Base-by-base conservation (phyloP, 129 eudicot species). In the Scalesia atractyloides region DNA sequence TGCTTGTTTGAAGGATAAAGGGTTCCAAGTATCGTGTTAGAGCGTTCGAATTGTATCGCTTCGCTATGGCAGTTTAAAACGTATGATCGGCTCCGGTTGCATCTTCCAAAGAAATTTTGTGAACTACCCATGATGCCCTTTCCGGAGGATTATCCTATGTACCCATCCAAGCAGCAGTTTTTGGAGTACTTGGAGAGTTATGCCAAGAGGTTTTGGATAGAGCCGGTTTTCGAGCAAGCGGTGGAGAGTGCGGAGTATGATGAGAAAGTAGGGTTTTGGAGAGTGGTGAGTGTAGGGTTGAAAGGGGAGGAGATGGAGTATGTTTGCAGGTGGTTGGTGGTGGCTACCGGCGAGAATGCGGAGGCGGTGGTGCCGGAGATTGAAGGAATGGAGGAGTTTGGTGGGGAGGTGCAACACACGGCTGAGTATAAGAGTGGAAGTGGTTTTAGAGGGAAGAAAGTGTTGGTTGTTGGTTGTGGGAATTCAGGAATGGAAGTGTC, bases 401-500 rank as follows among this genome's bases (percentile, higher is more conserved):
- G 79, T 3, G 96, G 96, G 36, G 66, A 68, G 43, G 80, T 93
- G 20, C 76, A 74, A 43, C 98, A 93, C 59, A 89, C 98, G 19
- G 59, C 96, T 46, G 80, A 78, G 83, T 93, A 93, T 68, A 84
- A 75, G 75, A 85, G 89, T 78, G 97, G 98, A 1, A 79, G 64
- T 17, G 80, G 17, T 13, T 93, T 84, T 77, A 58, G 56, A 69
- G 97, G 98, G 76, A 90, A 87, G 64, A 84, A 74, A 57, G 98
- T 93, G 15, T 81, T 89, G 84, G 98, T 93, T 4, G 98, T 93
- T 51, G 98, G 98, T 10, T 85, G 98, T 84, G 98, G 98, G 54
- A 93, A 93, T 80, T 93, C 98, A 34, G 98, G 98, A 18, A 93
- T 93, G 98, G 98, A 93, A 73, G 97, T 93, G 9, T 93, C 91